phyloP scores from a whole-genome alignment of 148 eudicot species.

The Euryodendron excelsum region DNA sequence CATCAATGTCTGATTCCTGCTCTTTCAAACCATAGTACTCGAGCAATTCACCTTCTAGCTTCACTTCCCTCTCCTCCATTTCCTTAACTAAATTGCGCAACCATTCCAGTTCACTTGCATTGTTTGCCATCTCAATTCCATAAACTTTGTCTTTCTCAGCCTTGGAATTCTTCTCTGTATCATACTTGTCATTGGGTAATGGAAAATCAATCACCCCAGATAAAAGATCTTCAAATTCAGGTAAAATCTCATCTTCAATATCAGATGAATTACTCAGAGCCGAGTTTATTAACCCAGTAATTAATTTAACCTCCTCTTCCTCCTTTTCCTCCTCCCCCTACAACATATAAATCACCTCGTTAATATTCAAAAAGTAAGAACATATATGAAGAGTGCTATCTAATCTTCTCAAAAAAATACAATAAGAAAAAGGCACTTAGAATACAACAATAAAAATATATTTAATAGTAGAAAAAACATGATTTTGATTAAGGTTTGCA shows the following conservation, averaged over 20 bases:
- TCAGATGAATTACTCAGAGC: conserved; percentile 40
- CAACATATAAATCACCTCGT: conserved; percentile 10
- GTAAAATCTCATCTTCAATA: conserved; percentile 66
- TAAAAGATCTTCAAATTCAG: conserved; percentile 74
- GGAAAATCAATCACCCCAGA: conserved; percentile 83
- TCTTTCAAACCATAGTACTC: conserved; percentile 96
- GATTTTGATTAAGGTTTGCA: background rate
- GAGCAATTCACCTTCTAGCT: conserved; percentile 90
- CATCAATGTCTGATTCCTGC: conserved; percentile 79
- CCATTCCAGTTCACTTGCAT: conserved; percentile 67
- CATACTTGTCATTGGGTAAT: conserved; percentile 58
- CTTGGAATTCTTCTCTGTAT: conserved; percentile 31
- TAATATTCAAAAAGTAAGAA: background rate
- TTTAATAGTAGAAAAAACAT: background rate
- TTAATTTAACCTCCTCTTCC: conserved; percentile 90
- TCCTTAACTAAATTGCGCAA: conserved; percentile 77
- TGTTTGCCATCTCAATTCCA: conserved; percentile 77
- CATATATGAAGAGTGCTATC: background rate
- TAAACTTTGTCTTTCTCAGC: conserved; percentile 56
- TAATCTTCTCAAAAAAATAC: background rate
- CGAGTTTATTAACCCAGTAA: conserved; percentile 70
- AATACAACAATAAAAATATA: too few species aligned
- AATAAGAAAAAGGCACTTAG: background rate
- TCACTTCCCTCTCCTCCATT: conserved; percentile 94
- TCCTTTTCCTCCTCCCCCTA: conserved; percentile 75